Evolutionary conservation across 176 grass and related monocot genomes (phyloP).

Genomic region (Oryza rufipogon): DNA sequence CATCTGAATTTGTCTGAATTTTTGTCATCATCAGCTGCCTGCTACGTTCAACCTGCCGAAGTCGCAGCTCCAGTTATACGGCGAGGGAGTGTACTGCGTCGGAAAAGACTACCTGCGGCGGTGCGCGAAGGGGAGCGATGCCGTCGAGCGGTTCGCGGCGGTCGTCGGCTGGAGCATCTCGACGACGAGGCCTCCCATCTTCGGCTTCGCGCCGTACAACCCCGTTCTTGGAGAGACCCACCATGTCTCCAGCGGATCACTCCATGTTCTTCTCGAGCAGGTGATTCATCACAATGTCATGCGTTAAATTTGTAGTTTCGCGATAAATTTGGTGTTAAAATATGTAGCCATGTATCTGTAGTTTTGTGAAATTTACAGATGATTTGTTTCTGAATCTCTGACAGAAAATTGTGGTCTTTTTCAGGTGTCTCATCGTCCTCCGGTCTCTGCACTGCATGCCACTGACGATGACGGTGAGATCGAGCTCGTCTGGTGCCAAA

Average conservation of each 20-base stretch:
- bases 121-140: constrained; percentile 47
- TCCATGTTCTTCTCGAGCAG: constrained; percentile 93
- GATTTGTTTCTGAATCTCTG: not conserved
- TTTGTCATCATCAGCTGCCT: constrained; percentile 57
- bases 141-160: constrained; percentile 61
- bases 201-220: constrained; percentile 93
- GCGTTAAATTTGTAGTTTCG: too few species aligned
- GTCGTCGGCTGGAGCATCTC: constrained; percentile 92
- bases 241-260: constrained; percentile 69
- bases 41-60: constrained; percentile 97
- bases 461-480: constrained; percentile 49
- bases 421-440: constrained; percentile 83
- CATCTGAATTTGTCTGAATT: too few species aligned
- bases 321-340: too few species aligned
- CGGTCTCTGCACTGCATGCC: constrained; percentile 75
- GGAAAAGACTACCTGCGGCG: constrained; percentile 58
- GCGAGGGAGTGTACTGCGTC: constrained; percentile 79
- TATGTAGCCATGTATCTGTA: too few species aligned
- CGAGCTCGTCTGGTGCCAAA: constrained; percentile 80
- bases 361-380: not conserved
- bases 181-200: constrained; percentile 79
- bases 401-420: not conserved
- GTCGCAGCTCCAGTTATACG: constrained; percentile 92
- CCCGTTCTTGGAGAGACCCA: constrained; percentile 93
- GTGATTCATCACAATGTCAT: constrained; percentile 2